Base-by-base conservation (phyloP, 257 asterid species). In the Rauvolfia tetraphylla region DNA sequence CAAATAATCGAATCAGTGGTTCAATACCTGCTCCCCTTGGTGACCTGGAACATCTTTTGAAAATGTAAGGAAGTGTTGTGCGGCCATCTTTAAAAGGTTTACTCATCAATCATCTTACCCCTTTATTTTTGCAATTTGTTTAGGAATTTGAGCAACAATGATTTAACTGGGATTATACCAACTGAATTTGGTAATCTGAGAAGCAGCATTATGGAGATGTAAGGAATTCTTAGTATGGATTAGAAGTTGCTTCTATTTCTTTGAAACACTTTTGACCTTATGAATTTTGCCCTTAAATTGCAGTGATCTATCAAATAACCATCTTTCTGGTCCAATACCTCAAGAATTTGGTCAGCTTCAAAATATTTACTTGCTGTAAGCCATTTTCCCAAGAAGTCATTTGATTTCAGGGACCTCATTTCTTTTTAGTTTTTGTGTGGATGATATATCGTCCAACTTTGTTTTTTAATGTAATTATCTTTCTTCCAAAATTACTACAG, bases 1-100 rank as follows among this genome's bases (percentile, higher is more conserved):
- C 99, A 12, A 87, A 87, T 77, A 95, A 95, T 79, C 82, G 34
- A 83, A 87, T 95, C 80, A 85, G 81, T 12, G 98, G 98, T 48
- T 81, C 83, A 5, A 88, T 93, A 84, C 97, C 99, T 53, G 83
- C 97, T 14, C 85, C 98, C 54, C 90, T 95, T 0, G 98, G 99
- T 68, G 99, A 95, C 83, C 84, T 93, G 90, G 98, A 95, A 84
- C 99, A 95, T 85, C 99, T 95, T 80, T 82, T 95, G 71, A 95
- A 93, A 80, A 86, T 95, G 99, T 93, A 77, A 86, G 97, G 8
- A n/a, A 31, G 39, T 33, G 8, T 65, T 51, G 17, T 38, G 51
- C n/a, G 68, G n/a, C 72, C 31, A 33, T 38, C 25, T 31, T 8
- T 29, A 29, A 22, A 8, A 39, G 36, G 7, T 77, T 27, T 33